phyloP scores from a whole-genome alignment of 495 filamentous ascomycete species.

The Neurospora sp. region DNA sequence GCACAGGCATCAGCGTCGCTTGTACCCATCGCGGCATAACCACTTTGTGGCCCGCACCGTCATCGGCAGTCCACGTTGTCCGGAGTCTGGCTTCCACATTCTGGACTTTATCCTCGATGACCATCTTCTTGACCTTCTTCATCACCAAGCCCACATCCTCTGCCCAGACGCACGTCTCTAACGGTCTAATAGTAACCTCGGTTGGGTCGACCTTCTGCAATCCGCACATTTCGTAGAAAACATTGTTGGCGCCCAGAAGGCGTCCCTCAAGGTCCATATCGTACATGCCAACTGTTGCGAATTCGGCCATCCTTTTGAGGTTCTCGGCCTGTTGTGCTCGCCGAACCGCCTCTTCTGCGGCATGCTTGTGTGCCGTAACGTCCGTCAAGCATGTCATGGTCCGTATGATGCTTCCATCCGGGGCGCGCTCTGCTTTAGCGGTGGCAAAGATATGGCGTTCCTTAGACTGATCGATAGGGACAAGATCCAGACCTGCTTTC shows the following conservation, averaged over 20 bases:
- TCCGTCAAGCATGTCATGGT: constrained; percentile 37
- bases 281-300: constrained; percentile 38
- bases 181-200: constrained; percentile 22
- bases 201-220: constrained; percentile 23
- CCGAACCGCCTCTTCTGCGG: constrained; percentile 31
- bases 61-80: constrained; percentile 21
- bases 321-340: constrained; percentile 38
- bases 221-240: constrained; percentile 37
- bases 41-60: constrained; percentile 20
- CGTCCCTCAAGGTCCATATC: constrained; percentile 35
- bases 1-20: constrained; percentile 28
- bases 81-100: constrained; percentile 26
- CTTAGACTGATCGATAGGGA: constrained; percentile 17
- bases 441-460: constrained; percentile 30
- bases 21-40: constrained; percentile 23
- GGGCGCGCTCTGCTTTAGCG: constrained; percentile 30
- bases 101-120: constrained; percentile 18
- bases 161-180: constrained; percentile 24
- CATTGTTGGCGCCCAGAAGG: constrained; percentile 32
- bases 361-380: constrained; percentile 32
- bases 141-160: constrained; percentile 18
- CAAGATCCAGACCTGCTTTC: constrained; percentile 26
- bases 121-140: constrained; percentile 18
- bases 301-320: constrained; percentile 38
- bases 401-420: constrained; percentile 27